phyloP scores from a whole-genome alignment of 805 yeast genomes.

The Metschnikowia gruessii region DNA sequence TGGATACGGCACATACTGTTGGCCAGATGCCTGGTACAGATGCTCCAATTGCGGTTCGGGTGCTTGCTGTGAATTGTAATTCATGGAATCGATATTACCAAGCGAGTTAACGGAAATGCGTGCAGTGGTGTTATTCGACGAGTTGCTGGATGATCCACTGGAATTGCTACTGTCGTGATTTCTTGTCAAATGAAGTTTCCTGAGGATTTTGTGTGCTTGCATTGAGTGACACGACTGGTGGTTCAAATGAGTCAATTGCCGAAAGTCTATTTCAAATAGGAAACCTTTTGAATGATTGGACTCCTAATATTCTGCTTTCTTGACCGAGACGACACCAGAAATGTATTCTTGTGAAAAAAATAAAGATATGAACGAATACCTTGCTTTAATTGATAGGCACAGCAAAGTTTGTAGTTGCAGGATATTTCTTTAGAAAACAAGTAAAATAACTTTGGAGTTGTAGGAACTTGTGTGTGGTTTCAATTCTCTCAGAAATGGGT shows the following conservation, averaged over 20 bases:
- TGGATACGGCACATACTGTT: slow-evolving; percentile 3
- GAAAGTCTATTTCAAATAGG: not conserved
- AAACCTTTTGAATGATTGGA: not conserved
- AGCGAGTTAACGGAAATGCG: slow-evolving; percentile 13
- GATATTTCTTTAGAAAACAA: too few species aligned
- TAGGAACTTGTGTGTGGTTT: too few species aligned
- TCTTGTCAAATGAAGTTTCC: slow-evolving; percentile 19
- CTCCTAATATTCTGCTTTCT: not conserved
- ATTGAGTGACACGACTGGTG: slow-evolving; percentile 5
- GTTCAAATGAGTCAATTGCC: not conserved
- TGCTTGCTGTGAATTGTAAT: slow-evolving; percentile 10
- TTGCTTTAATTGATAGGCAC: too few species aligned
- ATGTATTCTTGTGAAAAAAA: not conserved
- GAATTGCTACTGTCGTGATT: slow-evolving; percentile 8
- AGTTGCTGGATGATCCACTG: slow-evolving; percentile 5
- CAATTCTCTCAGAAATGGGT: too few species aligned
- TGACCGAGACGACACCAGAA: not conserved
- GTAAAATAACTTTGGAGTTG: too few species aligned
- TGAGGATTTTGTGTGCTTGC: slow-evolving; percentile 18
- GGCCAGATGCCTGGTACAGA: slow-evolving; percentile 1
- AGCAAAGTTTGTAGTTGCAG: too few species aligned
- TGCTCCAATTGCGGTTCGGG: slow-evolving; percentile 4
- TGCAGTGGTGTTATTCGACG: slow-evolving; percentile 4
- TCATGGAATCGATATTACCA: slow-evolving; percentile 16
- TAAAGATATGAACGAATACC: not conserved